These are phyloP conservation scores for Paraurostyla sp. DNA, from an alignment of 73 alveolate genomes.

Conservation along the genomic window DNA sequence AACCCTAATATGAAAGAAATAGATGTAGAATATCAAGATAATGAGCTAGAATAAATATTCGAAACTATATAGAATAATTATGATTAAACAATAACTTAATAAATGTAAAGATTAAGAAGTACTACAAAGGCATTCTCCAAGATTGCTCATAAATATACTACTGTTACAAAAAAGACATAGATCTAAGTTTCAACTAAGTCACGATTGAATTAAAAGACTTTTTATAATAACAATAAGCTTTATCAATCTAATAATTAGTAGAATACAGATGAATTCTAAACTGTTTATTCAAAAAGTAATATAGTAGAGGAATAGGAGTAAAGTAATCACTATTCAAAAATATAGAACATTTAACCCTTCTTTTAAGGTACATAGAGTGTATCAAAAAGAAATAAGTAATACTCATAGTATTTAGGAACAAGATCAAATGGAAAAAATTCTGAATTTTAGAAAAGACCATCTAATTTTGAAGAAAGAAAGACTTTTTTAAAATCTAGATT, in stretches of 20 bases:
- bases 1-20: not conserved
- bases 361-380: not conserved
- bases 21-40: not conserved
- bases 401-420: too few relatives aligned
- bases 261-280: not conserved
- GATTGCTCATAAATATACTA: constrained; percentile 31
- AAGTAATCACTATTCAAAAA: not conserved
- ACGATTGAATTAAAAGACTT: not conserved
- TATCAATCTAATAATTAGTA: too few relatives aligned
- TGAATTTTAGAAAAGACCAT: too few relatives aligned
- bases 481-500: not conserved
- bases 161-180: not conserved
- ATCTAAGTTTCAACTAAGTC: not conserved
- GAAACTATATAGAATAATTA: not conserved
- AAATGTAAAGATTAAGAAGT: constrained; percentile 7
- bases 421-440: too few relatives aligned
- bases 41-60: not conserved
- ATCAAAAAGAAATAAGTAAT: not conserved
- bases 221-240: not conserved
- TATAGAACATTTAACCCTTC: not conserved
- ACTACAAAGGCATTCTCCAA: constrained; percentile 39
- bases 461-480: too few relatives aligned
- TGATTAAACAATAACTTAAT: constrained; percentile 22
- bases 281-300: constrained; percentile 8
- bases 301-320: not conserved